Evolutionary conservation across 257 asterid species (phyloP).

Genomic region (Solanum gracilifrons): DNA sequence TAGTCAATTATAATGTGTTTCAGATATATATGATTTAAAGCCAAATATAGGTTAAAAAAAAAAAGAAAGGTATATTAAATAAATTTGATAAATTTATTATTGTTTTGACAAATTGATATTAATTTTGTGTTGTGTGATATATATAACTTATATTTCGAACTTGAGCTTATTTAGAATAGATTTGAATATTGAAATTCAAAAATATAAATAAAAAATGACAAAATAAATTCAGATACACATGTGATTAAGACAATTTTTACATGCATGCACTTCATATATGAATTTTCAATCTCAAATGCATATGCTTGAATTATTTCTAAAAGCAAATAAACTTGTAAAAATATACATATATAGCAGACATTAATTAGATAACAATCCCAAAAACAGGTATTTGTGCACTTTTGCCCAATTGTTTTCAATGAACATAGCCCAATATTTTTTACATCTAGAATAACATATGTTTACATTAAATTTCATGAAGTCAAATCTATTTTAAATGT

Average conservation of each 20-base stretch:
- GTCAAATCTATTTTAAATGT: too few species aligned
- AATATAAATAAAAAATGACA: neutral
- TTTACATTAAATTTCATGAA: neutral
- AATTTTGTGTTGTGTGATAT: neutral
- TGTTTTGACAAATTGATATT: too few species aligned
- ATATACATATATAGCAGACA: neutral
- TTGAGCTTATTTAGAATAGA: neutral
- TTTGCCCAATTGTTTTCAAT: neutral
- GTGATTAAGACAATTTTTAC: neutral
- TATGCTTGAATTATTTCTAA: neutral
- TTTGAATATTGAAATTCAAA: too few species aligned
- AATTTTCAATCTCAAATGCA: neutral
- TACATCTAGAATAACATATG: neutral
- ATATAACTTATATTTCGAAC: too few species aligned
- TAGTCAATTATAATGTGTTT: too few species aligned
- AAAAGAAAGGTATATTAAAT: too few species aligned
- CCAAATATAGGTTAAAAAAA: too few species aligned
- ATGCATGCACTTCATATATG: neutral
- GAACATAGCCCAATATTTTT: neutral
- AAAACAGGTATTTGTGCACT: neutral
- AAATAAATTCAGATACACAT: neutral
- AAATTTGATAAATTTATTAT: too few species aligned
- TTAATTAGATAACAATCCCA: neutral
- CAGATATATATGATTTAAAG: too few species aligned
- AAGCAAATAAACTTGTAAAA: too few species aligned